These are phyloP conservation scores for Escallonia rubra DNA, from an alignment of 129 eudicot species.

Conservation along the genomic window DNA sequence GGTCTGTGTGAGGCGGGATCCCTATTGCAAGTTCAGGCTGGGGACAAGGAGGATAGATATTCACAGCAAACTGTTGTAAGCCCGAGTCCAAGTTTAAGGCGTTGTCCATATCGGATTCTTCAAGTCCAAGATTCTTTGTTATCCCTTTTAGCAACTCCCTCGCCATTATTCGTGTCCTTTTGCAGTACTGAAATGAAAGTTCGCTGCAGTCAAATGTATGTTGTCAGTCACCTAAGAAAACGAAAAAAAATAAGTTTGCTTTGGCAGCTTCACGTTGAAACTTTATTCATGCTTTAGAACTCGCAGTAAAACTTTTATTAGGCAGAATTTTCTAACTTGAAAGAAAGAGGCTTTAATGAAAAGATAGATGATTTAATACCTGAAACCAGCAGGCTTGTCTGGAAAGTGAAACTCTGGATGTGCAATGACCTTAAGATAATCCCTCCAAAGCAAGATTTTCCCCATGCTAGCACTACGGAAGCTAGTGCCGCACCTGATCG, in stretches of 20 bases:
- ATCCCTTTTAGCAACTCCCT: conserved; percentile 15
- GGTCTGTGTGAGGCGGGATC: too few species aligned
- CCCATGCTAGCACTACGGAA: conserved; percentile 29
- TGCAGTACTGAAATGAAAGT: conserved; percentile 10
- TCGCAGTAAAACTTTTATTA: too few species aligned
- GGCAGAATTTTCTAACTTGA: not conserved
- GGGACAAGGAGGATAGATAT: too few species aligned
- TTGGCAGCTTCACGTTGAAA: not conserved
- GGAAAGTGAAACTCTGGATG: conserved; percentile 41
- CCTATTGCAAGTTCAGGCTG: too few species aligned
- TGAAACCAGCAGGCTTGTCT: conserved; percentile 23
- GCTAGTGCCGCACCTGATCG: conserved; percentile 63
- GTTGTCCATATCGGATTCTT: too few species aligned
- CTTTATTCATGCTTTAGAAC: not conserved
- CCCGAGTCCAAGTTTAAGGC: too few species aligned
- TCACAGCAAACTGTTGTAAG: too few species aligned
- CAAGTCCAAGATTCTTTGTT: conserved; percentile 25
- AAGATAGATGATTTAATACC: conserved; percentile 12
- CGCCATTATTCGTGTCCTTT: conserved; percentile 10
- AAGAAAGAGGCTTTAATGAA: not conserved
- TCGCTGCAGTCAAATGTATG: conserved; percentile 13
- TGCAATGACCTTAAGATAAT: conserved; percentile 27
- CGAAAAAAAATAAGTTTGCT: too few species aligned
- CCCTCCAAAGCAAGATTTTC: conserved; percentile 31
- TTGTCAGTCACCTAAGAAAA: not conserved